Percentiles rank a stretch among this genome's conserved stretches.
These are phyloP conservation scores for Penicillium glabrum DNA, from an alignment of 2,329 filamentous ascomycete genomes.

Conservation along the genomic window DNA sequence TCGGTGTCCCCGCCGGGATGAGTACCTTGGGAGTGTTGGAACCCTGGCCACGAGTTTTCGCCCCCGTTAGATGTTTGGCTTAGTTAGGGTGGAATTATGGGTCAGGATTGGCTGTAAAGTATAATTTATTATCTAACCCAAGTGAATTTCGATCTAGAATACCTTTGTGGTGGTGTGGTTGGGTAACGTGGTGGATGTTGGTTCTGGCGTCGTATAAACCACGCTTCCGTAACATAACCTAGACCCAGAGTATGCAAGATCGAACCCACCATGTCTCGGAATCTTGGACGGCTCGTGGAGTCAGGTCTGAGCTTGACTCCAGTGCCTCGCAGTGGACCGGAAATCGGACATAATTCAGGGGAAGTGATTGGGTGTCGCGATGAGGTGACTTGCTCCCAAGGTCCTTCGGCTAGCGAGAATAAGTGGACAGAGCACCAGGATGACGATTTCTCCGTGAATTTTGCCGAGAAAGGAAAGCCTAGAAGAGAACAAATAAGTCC, in stretches of 20 bases:
- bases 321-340: constrained; percentile 4
- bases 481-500: not conserved
- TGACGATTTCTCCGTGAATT: not conserved
- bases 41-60: constrained; percentile 2
- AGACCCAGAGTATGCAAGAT: not conserved
- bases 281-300: not conserved
- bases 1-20: constrained; percentile 10
- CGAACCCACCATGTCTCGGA: not conserved
- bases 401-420: constrained; percentile 16
- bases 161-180: not conserved
- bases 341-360: not conserved
- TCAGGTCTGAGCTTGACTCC: not conserved
- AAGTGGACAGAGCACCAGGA: constrained; percentile 3
- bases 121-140: not conserved
- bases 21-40: constrained; percentile 16
- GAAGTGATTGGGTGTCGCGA: constrained; percentile 12
- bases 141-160: not conserved
- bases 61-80: constrained; percentile 2
- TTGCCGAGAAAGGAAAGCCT: not conserved
- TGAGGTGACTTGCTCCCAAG: constrained; percentile 17
- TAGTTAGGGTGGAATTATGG: not conserved
- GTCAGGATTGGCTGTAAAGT: not conserved
- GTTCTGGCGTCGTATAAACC: not conserved
- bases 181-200: not conserved
- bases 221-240: not conserved